These are phyloP conservation scores for Leonotis leonurus DNA, from an alignment of 257 asterid species.

Conservation along the genomic window DNA sequence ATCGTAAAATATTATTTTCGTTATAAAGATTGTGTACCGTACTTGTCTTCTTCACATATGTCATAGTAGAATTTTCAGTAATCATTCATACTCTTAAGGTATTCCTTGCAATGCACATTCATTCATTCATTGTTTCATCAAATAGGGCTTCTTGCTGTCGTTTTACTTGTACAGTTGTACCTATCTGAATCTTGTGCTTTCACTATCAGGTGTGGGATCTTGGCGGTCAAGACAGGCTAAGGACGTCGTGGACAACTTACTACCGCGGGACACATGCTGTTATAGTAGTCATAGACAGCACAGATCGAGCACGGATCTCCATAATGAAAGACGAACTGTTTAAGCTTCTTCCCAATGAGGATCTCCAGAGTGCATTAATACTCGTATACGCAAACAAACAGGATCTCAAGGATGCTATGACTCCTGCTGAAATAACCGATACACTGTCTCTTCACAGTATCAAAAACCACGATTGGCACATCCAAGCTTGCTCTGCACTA, in stretches of 20 bases:
- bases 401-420: conserved; percentile 96
- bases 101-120: neutral
- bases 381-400: conserved; percentile 93
- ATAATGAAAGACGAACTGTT: conserved; percentile 86
- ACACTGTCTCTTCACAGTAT: conserved; percentile 91
- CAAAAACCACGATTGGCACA: conserved; percentile 98
- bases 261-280: conserved; percentile 95
- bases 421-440: conserved; percentile 92
- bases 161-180: too few species aligned
- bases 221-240: conserved; percentile 91
- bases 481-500: conserved; percentile 89
- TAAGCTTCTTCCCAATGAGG: conserved; percentile 79
- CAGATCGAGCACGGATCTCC: conserved; percentile 87
- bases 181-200: too few species aligned
- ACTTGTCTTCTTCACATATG: neutral
- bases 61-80: neutral
- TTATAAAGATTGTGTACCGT: neutral
- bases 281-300: conserved; percentile 86
- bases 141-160: too few species aligned
- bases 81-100: neutral
- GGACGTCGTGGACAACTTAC: conserved; percentile 93
- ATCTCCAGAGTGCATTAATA: conserved; percentile 68
- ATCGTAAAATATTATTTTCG: neutral
- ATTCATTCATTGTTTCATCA: neutral
- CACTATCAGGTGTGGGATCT: conserved; percentile 81